Conservation (phyloP, 352 stramenopile genomes). For the Globisporangium heterothallicum region DNA sequence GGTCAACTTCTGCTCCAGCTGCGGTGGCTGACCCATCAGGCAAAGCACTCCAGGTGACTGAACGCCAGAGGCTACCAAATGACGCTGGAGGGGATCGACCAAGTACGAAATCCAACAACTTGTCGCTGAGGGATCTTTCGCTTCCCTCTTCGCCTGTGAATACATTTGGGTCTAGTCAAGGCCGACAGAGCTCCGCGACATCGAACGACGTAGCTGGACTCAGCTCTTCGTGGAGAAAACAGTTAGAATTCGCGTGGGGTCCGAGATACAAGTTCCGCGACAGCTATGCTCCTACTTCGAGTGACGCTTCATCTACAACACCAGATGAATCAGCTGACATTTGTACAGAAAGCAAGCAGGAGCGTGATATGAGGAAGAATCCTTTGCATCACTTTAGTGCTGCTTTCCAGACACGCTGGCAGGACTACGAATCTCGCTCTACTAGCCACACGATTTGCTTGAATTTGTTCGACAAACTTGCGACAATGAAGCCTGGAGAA, state of each 20-base stretch:
- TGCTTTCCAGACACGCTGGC: conserved; percentile 43
- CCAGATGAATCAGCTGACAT: background rate
- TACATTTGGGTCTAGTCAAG: conserved; percentile 7
- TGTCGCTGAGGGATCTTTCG: conserved; percentile 10
- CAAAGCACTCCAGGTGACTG: conserved; percentile 3
- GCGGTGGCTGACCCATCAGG: background rate
- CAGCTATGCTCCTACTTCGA: conserved; percentile 3
- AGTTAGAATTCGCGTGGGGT: conserved; percentile 50
- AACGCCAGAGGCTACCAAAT: background rate
- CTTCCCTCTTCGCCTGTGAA: conserved; percentile 12
- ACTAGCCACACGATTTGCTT: conserved; percentile 45
- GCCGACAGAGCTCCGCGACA: conserved; percentile 16
- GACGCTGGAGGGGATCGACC: conserved; percentile 2
- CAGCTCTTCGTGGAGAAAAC: conserved; percentile 49
- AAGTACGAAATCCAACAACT: conserved; percentile 1
- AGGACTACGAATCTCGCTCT: conserved; percentile 44
- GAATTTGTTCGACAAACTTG: conserved; percentile 48
- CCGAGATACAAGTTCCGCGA: conserved; percentile 46
- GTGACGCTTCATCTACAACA: background rate
- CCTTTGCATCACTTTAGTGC: conserved; percentile 43
- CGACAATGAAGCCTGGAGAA: conserved; percentile 26
- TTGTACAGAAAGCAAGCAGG: background rate
- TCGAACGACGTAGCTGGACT: conserved; percentile 21
- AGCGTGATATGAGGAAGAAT: conserved; percentile 19
- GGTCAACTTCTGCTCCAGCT: background rate